A percentile compares a stretch with the other conserved stretches of the same genome.
Evolutionary conservation across 1,284 basidiomycete genomes (phyloP).

Genomic region (Microbotryum scabiosae): DNA sequence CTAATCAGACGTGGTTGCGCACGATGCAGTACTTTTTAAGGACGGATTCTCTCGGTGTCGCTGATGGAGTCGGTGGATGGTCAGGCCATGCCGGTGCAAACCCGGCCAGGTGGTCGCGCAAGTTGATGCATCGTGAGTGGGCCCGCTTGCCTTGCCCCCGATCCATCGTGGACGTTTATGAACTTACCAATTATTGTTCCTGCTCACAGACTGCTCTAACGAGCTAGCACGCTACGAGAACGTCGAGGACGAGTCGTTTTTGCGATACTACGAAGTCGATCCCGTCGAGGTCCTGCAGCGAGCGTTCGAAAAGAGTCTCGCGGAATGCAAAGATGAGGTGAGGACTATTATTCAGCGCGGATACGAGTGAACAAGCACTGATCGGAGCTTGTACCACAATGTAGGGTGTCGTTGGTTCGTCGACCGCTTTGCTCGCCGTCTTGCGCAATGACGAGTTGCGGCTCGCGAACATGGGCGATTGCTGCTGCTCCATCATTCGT

Average conservation of each 20-base stretch:
- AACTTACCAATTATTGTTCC: not conserved
- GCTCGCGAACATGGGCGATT: conserved; percentile 89
- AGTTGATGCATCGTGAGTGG: conserved; percentile 64
- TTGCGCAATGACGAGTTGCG: conserved; percentile 64
- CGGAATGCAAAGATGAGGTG: conserved; percentile 43
- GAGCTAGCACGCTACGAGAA: conserved; percentile 33
- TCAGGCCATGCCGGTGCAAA: conserved; percentile 46
- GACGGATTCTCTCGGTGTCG: conserved; percentile 72
- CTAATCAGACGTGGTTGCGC: conserved; percentile 55
- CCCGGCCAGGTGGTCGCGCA: conserved; percentile 72
- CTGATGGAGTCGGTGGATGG: conserved; percentile 86
- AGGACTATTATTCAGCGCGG: conserved; percentile 11
- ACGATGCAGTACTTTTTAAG: conserved; percentile 57
- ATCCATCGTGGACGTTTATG: not conserved
- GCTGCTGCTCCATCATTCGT: conserved; percentile 48
- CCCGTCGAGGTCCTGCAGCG: conserved; percentile 52
- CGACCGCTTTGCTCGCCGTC: conserved; percentile 50
- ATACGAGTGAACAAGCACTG: not conserved
- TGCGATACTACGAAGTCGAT: conserved; percentile 40
- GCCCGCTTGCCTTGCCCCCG: not conserved
- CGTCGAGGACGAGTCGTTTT: conserved; percentile 32
- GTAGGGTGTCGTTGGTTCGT: conserved; percentile 49
- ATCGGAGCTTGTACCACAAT: too few species aligned
- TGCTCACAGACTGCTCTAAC: conserved; percentile 27
- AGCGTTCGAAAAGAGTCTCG: conserved; percentile 49